Conservation (phyloP, 2,329 filamentous ascomycete species). For the Coleophoma crateriformis region DNA sequence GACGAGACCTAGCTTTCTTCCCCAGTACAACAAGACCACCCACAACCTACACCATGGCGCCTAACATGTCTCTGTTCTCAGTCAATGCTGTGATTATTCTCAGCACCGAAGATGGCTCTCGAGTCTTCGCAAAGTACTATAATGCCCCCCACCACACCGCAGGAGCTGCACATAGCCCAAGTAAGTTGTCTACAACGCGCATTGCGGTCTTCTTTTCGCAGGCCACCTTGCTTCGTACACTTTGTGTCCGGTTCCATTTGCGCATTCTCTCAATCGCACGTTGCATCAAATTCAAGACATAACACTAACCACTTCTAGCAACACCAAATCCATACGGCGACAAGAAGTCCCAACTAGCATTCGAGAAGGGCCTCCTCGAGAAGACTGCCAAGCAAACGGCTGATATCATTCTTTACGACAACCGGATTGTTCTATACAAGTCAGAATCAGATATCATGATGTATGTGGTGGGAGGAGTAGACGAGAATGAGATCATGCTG, state of each 20-base stretch:
- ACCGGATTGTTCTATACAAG: constrained; percentile 95
- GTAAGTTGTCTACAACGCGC: constrained; percentile 1
- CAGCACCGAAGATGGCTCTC: constrained; percentile 79
- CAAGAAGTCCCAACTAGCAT: constrained; percentile 83
- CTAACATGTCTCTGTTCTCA: constrained; percentile 70
- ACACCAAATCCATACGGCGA: constrained; percentile 73
- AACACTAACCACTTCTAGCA: constrained; percentile 47
- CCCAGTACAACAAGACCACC: constrained; percentile 3
- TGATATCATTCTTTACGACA: constrained; percentile 97
- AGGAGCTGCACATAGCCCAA: constrained; percentile 17
- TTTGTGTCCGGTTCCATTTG: neutral
- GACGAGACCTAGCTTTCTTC: neutral
- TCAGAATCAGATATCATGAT: constrained; percentile 95
- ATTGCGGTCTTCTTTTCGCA: too few relatives aligned
- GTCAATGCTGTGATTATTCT: constrained; percentile 75
- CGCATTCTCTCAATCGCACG: neutral
- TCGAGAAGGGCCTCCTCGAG: constrained; percentile 91
- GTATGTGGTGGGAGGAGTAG: constrained; percentile 83
- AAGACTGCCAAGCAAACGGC: constrained; percentile 95
- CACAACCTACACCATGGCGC: constrained; percentile 49
- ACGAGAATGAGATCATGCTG: constrained; percentile 95
- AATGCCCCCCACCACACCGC: constrained; percentile 54
- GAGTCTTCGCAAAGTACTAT: constrained; percentile 96
- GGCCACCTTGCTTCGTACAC: constrained; percentile 14
- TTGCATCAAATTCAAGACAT: constrained; percentile 10